Evolutionary conservation across 495 filamentous ascomycete genomes (phyloP).

Genomic region (Neurospora tetrasperma): DNA sequence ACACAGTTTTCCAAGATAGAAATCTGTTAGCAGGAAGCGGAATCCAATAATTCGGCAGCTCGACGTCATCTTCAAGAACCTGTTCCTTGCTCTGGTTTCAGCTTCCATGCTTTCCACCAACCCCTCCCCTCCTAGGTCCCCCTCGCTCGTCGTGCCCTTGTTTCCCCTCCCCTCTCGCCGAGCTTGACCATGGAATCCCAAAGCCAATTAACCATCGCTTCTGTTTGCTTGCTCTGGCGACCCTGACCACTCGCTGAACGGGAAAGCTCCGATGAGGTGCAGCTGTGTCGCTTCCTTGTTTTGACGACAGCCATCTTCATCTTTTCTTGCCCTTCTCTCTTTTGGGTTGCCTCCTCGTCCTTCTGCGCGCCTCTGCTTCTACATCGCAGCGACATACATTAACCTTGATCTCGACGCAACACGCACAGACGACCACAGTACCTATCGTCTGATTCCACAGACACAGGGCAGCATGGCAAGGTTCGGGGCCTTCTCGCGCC

Average conservation of each 20-base stretch:
- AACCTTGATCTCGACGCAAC: not conserved
- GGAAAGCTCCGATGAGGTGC: not conserved
- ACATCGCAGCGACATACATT: not conserved
- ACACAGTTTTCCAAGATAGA: fast-evolving
- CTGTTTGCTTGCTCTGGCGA: not conserved
- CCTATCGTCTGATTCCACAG: not conserved
- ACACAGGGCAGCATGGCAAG: conserved; percentile 11
- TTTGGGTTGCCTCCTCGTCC: not conserved
- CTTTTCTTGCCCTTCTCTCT: not conserved
- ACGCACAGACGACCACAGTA: not conserved
- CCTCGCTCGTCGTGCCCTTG: too few relatives aligned
- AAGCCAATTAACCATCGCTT: not conserved
- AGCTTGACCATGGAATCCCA: not conserved
- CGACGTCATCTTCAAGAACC: not conserved
- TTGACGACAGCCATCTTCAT: not conserved
- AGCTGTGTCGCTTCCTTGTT: not conserved
- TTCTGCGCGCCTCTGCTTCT: not conserved
- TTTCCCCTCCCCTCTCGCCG: not conserved
- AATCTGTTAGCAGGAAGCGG: not conserved
- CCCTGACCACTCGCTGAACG: not conserved
- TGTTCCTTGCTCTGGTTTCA: not conserved
- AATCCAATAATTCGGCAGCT: not conserved
- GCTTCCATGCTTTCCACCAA: not conserved
- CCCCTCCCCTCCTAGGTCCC: not conserved
- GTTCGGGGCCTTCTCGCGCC: conserved; percentile 18